Conservation (phyloP, 345 rosid genomes). For the Moringa oleifera region DNA sequence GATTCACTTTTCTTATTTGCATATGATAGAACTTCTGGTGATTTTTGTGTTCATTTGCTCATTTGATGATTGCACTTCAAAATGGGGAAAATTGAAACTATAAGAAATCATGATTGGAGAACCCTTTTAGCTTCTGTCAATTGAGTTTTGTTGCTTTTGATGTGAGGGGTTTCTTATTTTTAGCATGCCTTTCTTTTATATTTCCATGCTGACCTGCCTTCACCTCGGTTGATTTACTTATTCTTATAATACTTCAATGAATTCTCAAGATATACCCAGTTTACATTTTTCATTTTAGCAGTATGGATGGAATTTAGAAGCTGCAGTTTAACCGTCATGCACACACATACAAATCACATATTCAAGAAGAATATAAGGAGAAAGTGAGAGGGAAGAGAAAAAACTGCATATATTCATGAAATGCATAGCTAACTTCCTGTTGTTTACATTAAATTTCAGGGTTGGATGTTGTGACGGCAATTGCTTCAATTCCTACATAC, state of each 20-base stretch:
- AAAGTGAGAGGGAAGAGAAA: neutral
- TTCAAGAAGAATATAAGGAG: neutral
- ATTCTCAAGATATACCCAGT: no score
- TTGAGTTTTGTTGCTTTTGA: neutral
- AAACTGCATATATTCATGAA: neutral
- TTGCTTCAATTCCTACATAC: slow-evolving; percentile 72
- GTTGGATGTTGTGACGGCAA: slow-evolving; percentile 71
- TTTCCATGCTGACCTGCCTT: no score
- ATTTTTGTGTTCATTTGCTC: no score
- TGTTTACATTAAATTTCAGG: slow-evolving; percentile 35
- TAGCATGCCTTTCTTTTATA: no score
- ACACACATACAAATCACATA: neutral
- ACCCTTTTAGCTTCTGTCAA: neutral
- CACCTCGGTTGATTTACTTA: no score
- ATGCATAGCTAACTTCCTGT: neutral
- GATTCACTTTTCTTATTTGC: no score
- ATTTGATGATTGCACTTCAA: no score
- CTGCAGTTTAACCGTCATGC: neutral
- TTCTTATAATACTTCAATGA: no score
- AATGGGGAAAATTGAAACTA: no score
- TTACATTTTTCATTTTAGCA: no score
- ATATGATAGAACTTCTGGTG: no score
- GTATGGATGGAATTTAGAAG: no score
- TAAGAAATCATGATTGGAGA: neutral
- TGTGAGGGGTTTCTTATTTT: neutral